Percentiles rank a stretch among this genome's conserved stretches.
phyloP scores from a whole-genome alignment of 441 rosid genomes.

The Biscutella auriculata region DNA sequence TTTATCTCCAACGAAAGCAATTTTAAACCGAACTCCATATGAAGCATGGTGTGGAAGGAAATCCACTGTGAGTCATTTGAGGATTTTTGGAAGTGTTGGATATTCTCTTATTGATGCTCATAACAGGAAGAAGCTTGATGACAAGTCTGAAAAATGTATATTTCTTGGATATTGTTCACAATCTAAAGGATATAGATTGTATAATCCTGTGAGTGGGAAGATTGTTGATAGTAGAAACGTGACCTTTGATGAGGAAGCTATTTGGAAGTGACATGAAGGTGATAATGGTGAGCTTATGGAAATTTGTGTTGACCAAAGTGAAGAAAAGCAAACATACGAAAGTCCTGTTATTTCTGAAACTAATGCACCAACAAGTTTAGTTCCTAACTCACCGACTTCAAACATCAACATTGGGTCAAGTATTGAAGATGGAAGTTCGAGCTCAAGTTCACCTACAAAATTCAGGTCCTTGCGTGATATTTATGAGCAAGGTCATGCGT shows the following conservation, averaged over 20 bases:
- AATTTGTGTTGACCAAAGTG: not conserved
- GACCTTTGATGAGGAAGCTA: not conserved
- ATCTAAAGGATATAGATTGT: not conserved
- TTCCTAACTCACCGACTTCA: not conserved
- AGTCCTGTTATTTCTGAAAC: not conserved
- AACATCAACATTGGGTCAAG: not conserved
- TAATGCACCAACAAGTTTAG: not conserved
- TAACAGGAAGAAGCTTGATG: not conserved
- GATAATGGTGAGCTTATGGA: not conserved
- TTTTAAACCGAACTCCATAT: not conserved
- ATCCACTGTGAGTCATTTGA: not conserved
- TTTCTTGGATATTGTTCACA: not conserved
- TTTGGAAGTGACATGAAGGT: not conserved
- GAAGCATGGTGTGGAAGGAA: conserved; percentile 4
- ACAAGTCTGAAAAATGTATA: not conserved
- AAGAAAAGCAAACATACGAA: not conserved
- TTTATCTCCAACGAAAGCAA: not conserved
- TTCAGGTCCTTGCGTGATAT: not conserved
- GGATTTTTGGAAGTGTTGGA: not conserved
- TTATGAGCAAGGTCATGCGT: not conserved
- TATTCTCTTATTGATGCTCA: not conserved
- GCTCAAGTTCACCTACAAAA: not conserved
- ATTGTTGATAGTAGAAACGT: not conserved
- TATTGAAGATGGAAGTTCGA: not conserved
- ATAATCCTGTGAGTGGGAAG: not conserved